Base-by-base conservation (phyloP, 2,329 filamentous ascomycete species). In the Chaetomiaceae sp. region DNA sequence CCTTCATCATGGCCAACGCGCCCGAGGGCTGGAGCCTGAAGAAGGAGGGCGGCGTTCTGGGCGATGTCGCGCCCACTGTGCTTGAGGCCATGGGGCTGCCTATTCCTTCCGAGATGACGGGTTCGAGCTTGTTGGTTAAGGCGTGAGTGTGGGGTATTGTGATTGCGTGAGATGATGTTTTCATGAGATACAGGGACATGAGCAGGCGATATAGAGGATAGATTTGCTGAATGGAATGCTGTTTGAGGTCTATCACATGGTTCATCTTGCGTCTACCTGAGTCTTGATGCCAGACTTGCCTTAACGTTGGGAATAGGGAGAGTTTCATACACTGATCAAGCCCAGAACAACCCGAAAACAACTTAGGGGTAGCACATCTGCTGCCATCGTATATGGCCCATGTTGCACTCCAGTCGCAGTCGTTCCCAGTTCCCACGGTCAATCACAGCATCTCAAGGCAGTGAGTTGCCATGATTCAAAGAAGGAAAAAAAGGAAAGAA, bases 1-100 rank as follows among this genome's bases (percentile, higher is more conserved):
- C 94, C 9, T 92, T 99, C 69, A 83, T 97, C 73, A 96, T 99
- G 91, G 90, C 91, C 69, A 99, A 97, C 70, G 91, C 91, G 8
- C 94, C 94, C 37, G 81, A 88, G 68, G 88, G 89, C 63, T 96
- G 88, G 86, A 89, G 83, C 65, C 76, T 99, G 65, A 86, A 89
- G 78, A 87, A 91, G 75, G 79, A 83, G 53, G 84, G 85, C 57
- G 92, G 91, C 66, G 94, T 99, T n/a, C 80, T 99, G 20, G 94
- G 94, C 56, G 94, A 99, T 67, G 94, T 99, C 31, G 94, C 94
- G 7, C 94, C 94, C n/a, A 99, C 94, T 15, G 72, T 99, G 55
- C 80, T 99, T 39, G 88, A 84, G 6, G 84, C 85, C 66, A 96
- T 99, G 91, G 94, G 94, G 29, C 78, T 99, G 57, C 82, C 88